Evolutionary conservation across 2,329 filamentous ascomycete genomes (phyloP).

Genomic region (Ascochyta lentis): DNA sequence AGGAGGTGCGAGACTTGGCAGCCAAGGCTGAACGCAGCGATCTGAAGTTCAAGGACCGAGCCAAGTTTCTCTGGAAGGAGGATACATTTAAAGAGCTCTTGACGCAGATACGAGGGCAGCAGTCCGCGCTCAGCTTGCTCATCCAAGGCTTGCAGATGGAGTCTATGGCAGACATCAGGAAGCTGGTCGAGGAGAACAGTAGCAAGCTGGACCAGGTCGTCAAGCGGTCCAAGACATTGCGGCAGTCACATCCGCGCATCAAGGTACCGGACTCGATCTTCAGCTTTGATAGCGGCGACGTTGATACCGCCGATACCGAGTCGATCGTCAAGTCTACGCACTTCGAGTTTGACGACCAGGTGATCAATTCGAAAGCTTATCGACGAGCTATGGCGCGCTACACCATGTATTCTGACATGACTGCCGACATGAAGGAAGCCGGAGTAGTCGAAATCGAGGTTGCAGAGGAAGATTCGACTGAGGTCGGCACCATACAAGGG

Average conservation of each 20-base stretch:
- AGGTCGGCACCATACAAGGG: conserved; percentile 15
- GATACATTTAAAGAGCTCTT: conserved; percentile 45
- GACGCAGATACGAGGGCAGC: conserved; percentile 44
- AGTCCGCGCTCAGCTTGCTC: conserved; percentile 40
- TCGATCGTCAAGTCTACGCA: conserved; percentile 31
- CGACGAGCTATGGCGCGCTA: conserved; percentile 37
- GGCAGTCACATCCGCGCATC: conserved; percentile 37
- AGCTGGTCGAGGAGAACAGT: conserved; percentile 39
- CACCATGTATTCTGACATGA: conserved; percentile 10
- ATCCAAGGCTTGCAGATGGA: conserved; percentile 47
- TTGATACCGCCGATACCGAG: conserved; percentile 20
- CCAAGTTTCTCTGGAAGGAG: conserved; percentile 42
- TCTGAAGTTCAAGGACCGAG: conserved; percentile 32
- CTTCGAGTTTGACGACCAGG: conserved; percentile 43
- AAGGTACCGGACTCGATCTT: conserved; percentile 39
- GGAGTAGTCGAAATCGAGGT: conserved; percentile 8
- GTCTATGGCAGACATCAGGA: conserved; percentile 42
- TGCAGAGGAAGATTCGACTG: conserved; percentile 19
- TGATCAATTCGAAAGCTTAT: conserved; percentile 43
- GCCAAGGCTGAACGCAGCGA: conserved; percentile 29
- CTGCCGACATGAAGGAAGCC: not conserved
- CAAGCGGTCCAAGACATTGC: conserved; percentile 34
- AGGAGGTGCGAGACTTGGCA: conserved; percentile 38
- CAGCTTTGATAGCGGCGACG: conserved; percentile 1
- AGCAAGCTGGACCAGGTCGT: conserved; percentile 35